A percentile compares a stretch with the other conserved stretches of the same genome.
Evolutionary conservation across 768 basidiomycete species (phyloP).

Genomic region (Astraeus odoratus): DNA sequence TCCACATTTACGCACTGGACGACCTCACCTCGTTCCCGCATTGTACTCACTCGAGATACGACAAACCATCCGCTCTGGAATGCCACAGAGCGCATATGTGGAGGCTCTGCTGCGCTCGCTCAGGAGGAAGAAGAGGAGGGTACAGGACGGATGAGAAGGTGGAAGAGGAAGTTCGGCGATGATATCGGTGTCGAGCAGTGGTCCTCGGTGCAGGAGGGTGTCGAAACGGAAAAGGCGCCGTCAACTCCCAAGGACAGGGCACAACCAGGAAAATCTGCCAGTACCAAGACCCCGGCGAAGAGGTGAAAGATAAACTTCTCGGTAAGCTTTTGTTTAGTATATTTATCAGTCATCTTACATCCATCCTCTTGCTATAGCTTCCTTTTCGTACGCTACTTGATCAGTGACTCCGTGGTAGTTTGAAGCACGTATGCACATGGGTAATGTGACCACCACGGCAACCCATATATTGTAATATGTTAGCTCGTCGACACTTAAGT

Average conservation of each 20-base stretch:
- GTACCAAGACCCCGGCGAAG: background rate
- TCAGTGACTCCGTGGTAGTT: too few relatives aligned
- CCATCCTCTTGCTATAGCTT: too few relatives aligned
- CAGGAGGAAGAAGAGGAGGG: constrained; percentile 63
- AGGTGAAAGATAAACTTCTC: too few relatives aligned
- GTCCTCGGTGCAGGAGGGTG: constrained; percentile 18
- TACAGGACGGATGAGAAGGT: constrained; percentile 75
- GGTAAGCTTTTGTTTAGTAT: too few relatives aligned
- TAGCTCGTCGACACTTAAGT: too few relatives aligned
- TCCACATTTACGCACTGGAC: constrained; percentile 85
- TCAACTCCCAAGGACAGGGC: constrained; percentile 8
- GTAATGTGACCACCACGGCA: too few relatives aligned
- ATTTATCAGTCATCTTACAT: too few relatives aligned
- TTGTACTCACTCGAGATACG: constrained; percentile 78
- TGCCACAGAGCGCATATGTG: constrained; percentile 48
- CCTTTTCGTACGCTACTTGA: too few relatives aligned
- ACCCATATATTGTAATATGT: too few relatives aligned
- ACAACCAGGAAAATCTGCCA: background rate
- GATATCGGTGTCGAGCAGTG: constrained; percentile 32
- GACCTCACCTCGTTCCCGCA: constrained; percentile 73
- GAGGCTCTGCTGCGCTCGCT: constrained; percentile 35
- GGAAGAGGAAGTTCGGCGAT: constrained; percentile 65
- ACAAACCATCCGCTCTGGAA: constrained; percentile 89
- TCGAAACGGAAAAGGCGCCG: constrained; percentile 23
- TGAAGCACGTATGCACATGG: too few relatives aligned